Percentiles rank a stretch among this genome's conserved stretches.
Evolutionary conservation across 116 monocot genomes (phyloP).

Genomic region (Papilionanthe hybrid): DNA sequence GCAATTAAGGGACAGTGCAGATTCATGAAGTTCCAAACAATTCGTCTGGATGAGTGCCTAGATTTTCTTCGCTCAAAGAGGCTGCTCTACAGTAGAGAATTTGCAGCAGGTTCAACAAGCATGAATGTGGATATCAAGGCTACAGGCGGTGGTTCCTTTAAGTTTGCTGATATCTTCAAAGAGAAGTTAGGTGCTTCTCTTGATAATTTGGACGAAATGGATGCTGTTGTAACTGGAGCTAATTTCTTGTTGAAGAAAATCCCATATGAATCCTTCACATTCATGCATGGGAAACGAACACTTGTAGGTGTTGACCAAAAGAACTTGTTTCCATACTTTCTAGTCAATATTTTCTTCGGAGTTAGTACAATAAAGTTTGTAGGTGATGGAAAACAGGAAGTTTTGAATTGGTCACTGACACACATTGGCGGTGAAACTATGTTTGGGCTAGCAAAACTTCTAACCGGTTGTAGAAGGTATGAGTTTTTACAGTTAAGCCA

Average conservation of each 20-base stretch:
- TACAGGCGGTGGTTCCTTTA: too few relatives aligned
- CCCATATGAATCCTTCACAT: slow-evolving; percentile 47
- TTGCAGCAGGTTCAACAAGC: too few relatives aligned
- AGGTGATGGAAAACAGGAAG: slow-evolving; percentile 55
- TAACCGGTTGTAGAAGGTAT: slow-evolving; percentile 69
- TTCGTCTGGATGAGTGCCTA: slow-evolving; percentile 32
- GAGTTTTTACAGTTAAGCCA: slow-evolving; percentile 66
- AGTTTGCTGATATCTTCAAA: too few relatives aligned
- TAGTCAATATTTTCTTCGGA: slow-evolving; percentile 69
- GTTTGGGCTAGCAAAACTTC: slow-evolving; percentile 70
- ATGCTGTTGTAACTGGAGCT: too few relatives aligned
- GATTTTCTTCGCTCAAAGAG: slow-evolving; percentile 31
- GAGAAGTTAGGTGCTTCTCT: too few relatives aligned
- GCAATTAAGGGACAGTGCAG: slow-evolving; percentile 15
- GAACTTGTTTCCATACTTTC: slow-evolving; percentile 57
- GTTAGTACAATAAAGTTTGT: slow-evolving; percentile 60
- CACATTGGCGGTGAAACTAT: slow-evolving; percentile 76
- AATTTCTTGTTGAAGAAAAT: too few relatives aligned
- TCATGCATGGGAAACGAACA: slow-evolving; percentile 32
- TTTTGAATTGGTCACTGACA: slow-evolving; percentile 71
- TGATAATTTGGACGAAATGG: too few relatives aligned
- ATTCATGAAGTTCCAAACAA: slow-evolving; percentile 36
- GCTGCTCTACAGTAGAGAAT: slow-evolving; percentile 14
- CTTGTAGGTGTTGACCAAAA: slow-evolving; percentile 30
- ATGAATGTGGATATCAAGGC: too few relatives aligned